These are phyloP conservation scores for Albophoma yamanashiensis DNA, from an alignment of 2,329 filamentous ascomycete genomes.

Conservation along the genomic window DNA sequence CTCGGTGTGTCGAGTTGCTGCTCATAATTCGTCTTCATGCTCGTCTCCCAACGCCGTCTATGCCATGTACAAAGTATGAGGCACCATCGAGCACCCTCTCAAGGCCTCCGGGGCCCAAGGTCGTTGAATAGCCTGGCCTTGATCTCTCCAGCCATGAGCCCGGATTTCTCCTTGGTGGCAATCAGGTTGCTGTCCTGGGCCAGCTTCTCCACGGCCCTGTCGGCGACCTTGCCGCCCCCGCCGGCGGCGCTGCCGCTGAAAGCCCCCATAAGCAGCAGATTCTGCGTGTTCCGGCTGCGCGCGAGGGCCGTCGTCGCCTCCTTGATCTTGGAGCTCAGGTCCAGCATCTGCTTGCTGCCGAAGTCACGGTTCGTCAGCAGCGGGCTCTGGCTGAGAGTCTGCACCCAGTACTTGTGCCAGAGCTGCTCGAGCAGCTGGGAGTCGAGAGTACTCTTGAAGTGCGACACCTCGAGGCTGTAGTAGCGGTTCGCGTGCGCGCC, in stretches of 20 bases:
- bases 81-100: background rate
- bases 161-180: constrained; percentile 51
- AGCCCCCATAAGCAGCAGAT: constrained; percentile 10
- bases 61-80: background rate
- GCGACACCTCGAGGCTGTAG: constrained; percentile 82
- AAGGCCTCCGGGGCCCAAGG: constrained; percentile 11
- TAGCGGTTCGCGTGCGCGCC: constrained; percentile 86
- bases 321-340: constrained; percentile 73
- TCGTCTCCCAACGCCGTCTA: background rate
- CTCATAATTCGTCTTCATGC: background rate
- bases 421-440: constrained; percentile 74
- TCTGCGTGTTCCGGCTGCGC: constrained; percentile 14
- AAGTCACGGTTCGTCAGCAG: constrained; percentile 90
- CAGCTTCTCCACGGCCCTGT: constrained; percentile 47
- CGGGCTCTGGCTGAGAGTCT: constrained; percentile 84
- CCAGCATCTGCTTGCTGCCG: constrained; percentile 81
- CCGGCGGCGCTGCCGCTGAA: constrained; percentile 12
- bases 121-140: constrained; percentile 53
- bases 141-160: constrained; percentile 49
- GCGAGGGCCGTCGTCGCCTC: constrained; percentile 39
- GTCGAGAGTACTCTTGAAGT: constrained; percentile 91
- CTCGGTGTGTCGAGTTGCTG: background rate
- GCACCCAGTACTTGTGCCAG: constrained; percentile 99
- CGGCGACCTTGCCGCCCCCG: constrained; percentile 10
- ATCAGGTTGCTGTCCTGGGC: constrained; percentile 51